Evolutionary conservation across 306 rosid genomes (phyloP).

Genomic region (Vigna unguiculata): DNA sequence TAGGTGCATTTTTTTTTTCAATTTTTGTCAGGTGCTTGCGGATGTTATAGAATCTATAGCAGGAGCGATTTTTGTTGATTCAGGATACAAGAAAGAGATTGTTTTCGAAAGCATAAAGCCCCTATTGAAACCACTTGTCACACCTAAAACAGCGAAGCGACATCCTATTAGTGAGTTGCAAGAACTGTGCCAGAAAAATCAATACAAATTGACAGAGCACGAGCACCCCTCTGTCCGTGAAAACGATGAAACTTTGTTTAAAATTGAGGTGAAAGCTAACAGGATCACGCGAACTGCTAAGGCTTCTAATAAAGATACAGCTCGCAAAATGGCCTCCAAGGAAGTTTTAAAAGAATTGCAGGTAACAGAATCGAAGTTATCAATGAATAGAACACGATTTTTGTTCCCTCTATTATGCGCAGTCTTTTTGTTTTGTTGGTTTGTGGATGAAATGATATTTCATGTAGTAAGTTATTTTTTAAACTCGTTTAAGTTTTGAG

Average conservation of each 20-base stretch:
- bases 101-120: constrained; percentile 63
- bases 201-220: constrained; percentile 24
- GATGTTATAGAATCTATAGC: constrained; percentile 79
- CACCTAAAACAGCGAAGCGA: constrained; percentile 58
- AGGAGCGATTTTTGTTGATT: constrained; percentile 76
- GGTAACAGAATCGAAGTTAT: constrained; percentile 24
- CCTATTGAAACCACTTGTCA: constrained; percentile 69
- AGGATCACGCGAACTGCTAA: constrained; percentile 36
- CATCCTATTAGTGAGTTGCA: constrained; percentile 63
- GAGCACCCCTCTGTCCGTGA: not conserved
- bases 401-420: constrained; percentile 17
- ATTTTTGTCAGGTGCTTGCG: constrained; percentile 60
- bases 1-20: not conserved
- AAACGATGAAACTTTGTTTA: constrained; percentile 38
- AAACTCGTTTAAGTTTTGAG: not conserved
- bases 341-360: constrained; percentile 55
- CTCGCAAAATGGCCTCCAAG: constrained; percentile 55
- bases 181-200: constrained; percentile 55
- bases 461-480: not conserved
- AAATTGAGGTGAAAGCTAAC: constrained; percentile 58
- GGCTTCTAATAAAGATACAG: constrained; percentile 38
- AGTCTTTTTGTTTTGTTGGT: constrained; percentile 28
- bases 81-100: constrained; percentile 56
- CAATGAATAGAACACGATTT: not conserved
- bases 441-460: not conserved